These are phyloP conservation scores for Discostella stelligeroides DNA, from an alignment of 108 stramenopile genomes.

Conservation along the genomic window DNA sequence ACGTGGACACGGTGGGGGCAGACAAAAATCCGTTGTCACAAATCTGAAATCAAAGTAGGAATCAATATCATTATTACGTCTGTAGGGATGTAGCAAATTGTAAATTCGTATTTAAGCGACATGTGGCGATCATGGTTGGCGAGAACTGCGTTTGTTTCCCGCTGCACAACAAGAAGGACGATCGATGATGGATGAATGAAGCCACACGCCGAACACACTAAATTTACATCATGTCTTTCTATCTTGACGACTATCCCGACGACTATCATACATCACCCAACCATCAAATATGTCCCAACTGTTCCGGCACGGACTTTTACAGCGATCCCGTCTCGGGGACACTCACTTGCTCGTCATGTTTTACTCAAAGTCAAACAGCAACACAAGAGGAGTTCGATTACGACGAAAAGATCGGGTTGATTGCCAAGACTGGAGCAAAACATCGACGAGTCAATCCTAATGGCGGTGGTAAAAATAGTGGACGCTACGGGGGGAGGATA, in stretches of 20 bases:
- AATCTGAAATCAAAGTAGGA: not conserved
- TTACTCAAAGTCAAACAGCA: slow-evolving; percentile 66
- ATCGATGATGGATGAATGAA: too few relatives aligned
- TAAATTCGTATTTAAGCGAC: too few relatives aligned
- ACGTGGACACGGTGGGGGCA: not conserved
- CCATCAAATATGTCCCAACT: slow-evolving; percentile 75
- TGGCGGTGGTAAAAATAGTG: not conserved
- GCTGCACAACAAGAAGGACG: too few relatives aligned
- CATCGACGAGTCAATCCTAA: not conserved
- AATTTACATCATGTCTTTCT: slow-evolving; percentile 48
- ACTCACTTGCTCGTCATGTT: slow-evolving; percentile 67
- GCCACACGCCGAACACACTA: too few relatives aligned
- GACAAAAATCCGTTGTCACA: not conserved
- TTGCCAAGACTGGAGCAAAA: slow-evolving; percentile 25
- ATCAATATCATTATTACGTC: not conserved
- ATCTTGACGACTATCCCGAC: slow-evolving; percentile 38
- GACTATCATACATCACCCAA: slow-evolving; percentile 11
- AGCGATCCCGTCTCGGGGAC: slow-evolving; percentile 59
- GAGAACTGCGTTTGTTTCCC: too few relatives aligned
- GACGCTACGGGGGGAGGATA: not conserved
- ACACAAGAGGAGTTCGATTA: slow-evolving; percentile 65
- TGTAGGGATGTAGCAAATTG: too few relatives aligned
- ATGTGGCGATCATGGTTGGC: too few relatives aligned
- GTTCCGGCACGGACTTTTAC: slow-evolving; percentile 68
- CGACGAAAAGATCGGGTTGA: slow-evolving; percentile 56